phyloP scores from a whole-genome alignment of 73 alveolate species.

The Paramecium octaurelia region DNA sequence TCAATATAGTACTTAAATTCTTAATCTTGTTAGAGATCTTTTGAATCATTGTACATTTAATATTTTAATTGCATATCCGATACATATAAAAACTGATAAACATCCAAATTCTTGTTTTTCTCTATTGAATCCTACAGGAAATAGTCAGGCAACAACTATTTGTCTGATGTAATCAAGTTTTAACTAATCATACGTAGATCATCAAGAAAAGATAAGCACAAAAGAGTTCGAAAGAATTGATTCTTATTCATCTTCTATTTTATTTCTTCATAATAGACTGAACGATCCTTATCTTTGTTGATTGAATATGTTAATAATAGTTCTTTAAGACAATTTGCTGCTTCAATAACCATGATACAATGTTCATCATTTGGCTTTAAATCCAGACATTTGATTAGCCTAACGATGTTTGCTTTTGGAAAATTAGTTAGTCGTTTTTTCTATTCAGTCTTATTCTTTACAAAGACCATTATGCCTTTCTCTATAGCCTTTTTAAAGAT shows the following conservation, averaged over 20 bases:
- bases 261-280: background rate
- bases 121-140: background rate
- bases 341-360: background rate
- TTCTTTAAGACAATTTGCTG: background rate
- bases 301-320: background rate
- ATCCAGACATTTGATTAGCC: background rate
- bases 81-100: background rate
- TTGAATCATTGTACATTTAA: background rate
- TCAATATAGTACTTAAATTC: background rate
- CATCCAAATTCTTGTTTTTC: background rate
- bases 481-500: background rate
- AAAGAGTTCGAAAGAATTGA: background rate
- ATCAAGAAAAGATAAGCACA: background rate
- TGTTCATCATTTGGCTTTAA: background rate
- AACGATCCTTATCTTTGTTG: background rate
- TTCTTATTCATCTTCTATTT: background rate
- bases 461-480: background rate
- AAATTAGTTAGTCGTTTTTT: background rate
- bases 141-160: background rate
- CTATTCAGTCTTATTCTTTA: background rate
- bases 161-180: background rate
- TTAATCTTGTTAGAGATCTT: background rate
- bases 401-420: background rate
- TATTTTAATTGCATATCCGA: background rate
- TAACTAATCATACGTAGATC: conserved; percentile 6